Evolutionary conservation across 1,139 yeast species (phyloP).

Genomic region (Yamadazyma songkhlaensis): DNA sequence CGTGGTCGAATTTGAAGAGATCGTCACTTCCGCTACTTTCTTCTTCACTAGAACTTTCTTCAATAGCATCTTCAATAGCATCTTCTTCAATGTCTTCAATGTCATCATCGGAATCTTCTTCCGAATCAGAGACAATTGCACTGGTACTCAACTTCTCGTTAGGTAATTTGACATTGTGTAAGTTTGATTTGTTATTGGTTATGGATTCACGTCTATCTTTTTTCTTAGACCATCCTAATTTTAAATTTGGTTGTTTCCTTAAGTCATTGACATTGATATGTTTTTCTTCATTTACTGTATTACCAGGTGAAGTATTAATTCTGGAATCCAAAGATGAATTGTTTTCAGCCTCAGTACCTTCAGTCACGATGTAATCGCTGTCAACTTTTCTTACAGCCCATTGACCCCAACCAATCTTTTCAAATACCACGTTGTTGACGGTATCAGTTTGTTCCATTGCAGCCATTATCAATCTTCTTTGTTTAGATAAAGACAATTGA

Average conservation of each 20-base stretch:
- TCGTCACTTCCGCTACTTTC: slow-evolving; percentile 21
- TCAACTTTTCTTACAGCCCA: slow-evolving; percentile 78
- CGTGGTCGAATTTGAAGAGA: slow-evolving; percentile 47
- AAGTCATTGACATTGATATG: slow-evolving; percentile 34
- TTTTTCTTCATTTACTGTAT: slow-evolving; percentile 1
- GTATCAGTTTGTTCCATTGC: slow-evolving; percentile 71
- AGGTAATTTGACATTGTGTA: slow-evolving; percentile 48
- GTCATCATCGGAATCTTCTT: slow-evolving; percentile 37
- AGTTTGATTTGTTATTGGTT: slow-evolving; percentile 43
- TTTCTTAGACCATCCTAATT: slow-evolving; percentile 47
- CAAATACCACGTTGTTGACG: slow-evolving; percentile 66
- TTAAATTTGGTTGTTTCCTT: slow-evolving; percentile 39
- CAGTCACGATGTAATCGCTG: slow-evolving; percentile 47
- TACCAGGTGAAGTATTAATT: slow-evolving; percentile 12
- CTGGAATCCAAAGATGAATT: neutral
- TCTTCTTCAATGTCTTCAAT: slow-evolving; percentile 22
- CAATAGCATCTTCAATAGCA: slow-evolving; percentile 15
- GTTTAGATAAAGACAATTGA: slow-evolving; percentile 77
- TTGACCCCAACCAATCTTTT: slow-evolving; percentile 97
- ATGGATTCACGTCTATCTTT: slow-evolving; percentile 52
- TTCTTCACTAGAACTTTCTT: slow-evolving; percentile 19
- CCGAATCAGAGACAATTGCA: slow-evolving; percentile 44
- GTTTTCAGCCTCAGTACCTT: slow-evolving; percentile 29
- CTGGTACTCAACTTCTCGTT: slow-evolving; percentile 24
- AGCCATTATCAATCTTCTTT: slow-evolving; percentile 84